These are phyloP conservation scores for Skeletonema costatum DNA, from an alignment of 108 stramenopile genomes.

Conservation along the genomic window DNA sequence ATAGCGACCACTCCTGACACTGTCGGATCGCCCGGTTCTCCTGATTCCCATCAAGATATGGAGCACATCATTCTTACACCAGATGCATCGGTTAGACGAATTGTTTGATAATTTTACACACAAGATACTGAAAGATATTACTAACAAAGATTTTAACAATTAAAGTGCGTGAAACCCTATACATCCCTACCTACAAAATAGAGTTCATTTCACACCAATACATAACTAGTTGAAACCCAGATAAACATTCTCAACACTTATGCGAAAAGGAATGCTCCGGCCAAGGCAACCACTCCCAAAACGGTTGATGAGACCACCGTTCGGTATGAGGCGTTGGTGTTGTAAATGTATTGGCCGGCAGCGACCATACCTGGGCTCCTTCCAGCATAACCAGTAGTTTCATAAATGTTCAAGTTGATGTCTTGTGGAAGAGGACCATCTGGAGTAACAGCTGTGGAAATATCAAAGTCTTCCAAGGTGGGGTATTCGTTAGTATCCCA, in stretches of 20 bases:
- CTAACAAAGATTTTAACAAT: background rate
- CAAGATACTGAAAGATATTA: no score
- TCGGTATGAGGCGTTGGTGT: slow-evolving; percentile 7
- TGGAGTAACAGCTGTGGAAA: slow-evolving; percentile 15
- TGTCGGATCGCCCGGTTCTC: background rate
- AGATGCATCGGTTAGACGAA: background rate
- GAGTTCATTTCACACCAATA: background rate
- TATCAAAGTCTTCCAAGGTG: background rate
- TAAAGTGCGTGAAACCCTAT: background rate
- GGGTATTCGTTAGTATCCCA: slow-evolving; percentile 24
- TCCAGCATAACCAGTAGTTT: slow-evolving; percentile 4
- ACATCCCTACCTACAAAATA: background rate
- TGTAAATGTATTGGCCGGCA: background rate
- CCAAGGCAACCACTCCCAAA: background rate
- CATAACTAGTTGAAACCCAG: background rate
- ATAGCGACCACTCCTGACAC: background rate
- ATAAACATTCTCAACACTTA: slow-evolving; percentile 20
- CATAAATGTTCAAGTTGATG: slow-evolving; percentile 36
- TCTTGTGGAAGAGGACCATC: slow-evolving; percentile 23
- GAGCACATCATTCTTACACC: background rate
- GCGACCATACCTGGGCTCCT: background rate
- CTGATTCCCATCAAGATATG: background rate
- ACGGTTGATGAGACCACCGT: background rate
- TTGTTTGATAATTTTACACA: background rate
- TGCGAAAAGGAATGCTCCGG: background rate